Base-by-base conservation (phyloP, 2,329 filamentous ascomycete species). In the Pseudodiploospora longispora region DNA sequence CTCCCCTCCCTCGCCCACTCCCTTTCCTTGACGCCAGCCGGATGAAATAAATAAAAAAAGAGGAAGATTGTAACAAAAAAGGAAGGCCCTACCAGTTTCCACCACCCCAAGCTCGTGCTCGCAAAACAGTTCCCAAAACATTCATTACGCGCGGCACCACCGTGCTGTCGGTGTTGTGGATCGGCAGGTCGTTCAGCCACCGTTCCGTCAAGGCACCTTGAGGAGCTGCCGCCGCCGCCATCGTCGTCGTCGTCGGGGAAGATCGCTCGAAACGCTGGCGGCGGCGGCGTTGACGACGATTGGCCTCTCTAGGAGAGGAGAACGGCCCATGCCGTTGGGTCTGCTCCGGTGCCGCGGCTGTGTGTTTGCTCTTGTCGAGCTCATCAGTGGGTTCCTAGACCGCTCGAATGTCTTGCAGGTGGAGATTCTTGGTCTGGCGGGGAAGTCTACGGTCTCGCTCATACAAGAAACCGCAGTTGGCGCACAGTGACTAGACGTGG, bases 401-500 rank as follows among this genome's bases (percentile, higher is more conserved):
- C 40, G 53, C 53, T 44, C 60, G 61, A 42, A 60, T 50, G 43
- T 63, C 58, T 44, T 60, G 51, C 42, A 62, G 46, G 53, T 69
- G 61, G 40, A 68, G 54, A 49, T 68, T 67, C 58, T 64, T 65
- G 36, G 59, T 68, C 49, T 67, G 66, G 27, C 66, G 63, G 6
- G 91, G 90, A 1, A 95, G 74, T 52, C 83, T 82, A 65, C 87
- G 84, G 64, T 94, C 87, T 43, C 88, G 83, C 66, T 96, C 91
- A 61, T 86, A 96, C 19, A 91, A 68, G 54, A 90, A 83, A 45
- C 89, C 91, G 62, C 91, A 97, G 62, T 95, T 96, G 65, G 90
- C 86, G 69, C 91, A 97, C 4, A 97, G 78, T 30, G 87, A 85
- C 86, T 90, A 6, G 10, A 41, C 27, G 53, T 30, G 47, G 19